Conservation (phyloP, 768 basidiomycete species). For the Neoboletus magnificus region DNA sequence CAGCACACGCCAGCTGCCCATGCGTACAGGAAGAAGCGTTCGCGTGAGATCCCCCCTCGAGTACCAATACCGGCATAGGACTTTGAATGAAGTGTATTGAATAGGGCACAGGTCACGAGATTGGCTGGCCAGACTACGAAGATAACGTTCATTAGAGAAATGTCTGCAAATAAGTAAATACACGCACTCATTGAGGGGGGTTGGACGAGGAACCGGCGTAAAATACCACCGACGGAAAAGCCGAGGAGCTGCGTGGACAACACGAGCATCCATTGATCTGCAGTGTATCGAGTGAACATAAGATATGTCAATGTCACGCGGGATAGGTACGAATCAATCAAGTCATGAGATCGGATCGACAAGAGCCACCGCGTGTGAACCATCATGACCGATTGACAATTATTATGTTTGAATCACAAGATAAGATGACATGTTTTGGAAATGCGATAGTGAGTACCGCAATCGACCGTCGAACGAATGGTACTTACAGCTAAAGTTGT, state of each 20-base stretch:
- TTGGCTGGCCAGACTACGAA: slow-evolving; percentile 70
- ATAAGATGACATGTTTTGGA: not conserved
- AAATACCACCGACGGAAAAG: slow-evolving; percentile 57
- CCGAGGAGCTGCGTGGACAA: slow-evolving; percentile 74
- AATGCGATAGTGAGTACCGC: not conserved
- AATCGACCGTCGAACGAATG: not conserved
- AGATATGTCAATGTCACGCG: not conserved
- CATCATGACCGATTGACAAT: too few relatives aligned
- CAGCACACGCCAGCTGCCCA: slow-evolving; percentile 34
- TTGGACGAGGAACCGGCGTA: slow-evolving; percentile 59
- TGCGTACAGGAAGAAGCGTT: slow-evolving; percentile 47
- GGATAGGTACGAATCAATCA: not conserved
- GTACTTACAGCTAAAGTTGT: slow-evolving; percentile 46
- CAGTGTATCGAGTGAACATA: not conserved
- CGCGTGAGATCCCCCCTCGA: slow-evolving; percentile 48
- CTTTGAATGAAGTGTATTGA: slow-evolving; percentile 70
- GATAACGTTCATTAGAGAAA: slow-evolving; percentile 26
- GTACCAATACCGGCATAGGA: slow-evolving; percentile 42
- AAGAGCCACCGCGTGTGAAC: not conserved
- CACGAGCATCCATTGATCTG: slow-evolving; percentile 59
- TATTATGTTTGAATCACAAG: not conserved
- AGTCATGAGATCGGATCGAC: not conserved
- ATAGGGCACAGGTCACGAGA: slow-evolving; percentile 65
- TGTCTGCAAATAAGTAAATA: not conserved
- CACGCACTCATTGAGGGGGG: slow-evolving; percentile 61